Base-by-base conservation (phyloP, 2,329 filamentous ascomycete genomes). In the Xylaria sp. region DNA sequence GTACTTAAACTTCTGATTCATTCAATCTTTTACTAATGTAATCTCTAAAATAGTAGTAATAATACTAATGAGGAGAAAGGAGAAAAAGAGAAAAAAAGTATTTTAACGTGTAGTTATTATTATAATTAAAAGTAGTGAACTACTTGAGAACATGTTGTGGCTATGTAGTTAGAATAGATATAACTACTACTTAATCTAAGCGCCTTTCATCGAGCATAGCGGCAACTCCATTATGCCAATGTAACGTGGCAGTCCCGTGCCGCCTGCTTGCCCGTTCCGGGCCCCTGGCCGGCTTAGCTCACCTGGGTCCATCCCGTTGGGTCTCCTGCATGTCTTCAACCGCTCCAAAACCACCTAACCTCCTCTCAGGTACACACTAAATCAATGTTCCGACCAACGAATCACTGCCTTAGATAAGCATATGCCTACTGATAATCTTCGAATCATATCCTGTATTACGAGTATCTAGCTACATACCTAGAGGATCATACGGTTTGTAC, bases 191-290 rank as follows among this genome's bases (percentile, higher is more conserved):
- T n/a, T n/a, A n/a, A n/a, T n/a, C n/a, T n/a, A n/a, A n/a, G n/a
- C n/a, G 5, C 15, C 10, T 44, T 42, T 15, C 15, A 50, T 44
- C 9, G 2, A 42, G 47, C 2, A 59, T 60, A 39, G 39, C 29
- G 13, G 54, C 5, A 5, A 10, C 36, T 17, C n/a, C 29, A 36
- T 36, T 29, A n/a, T 25, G 22, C 56, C 53, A n/a, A 65, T 65
- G 64, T 66, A 66, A 63, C 60, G 64, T 61, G 65, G 55, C 44
- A 67, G 49, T 63, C 44, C 20, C 49, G 42, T 38, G 54, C 60
- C 49, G 38, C 49, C 29, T 44, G 54, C 38, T 42, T 60, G 56
- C 49, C 60, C 60, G 55, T 13, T 53, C 36, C 53, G 36, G 36
- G 42, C 13, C 54, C 59, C 38, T 58, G 49, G 45, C 31, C 36